Evolutionary conservation across 257 asterid genomes (phyloP), one percentile per base, ranked within the genome.

Genomic region (Nicotiana tomentosiformis): DNA sequence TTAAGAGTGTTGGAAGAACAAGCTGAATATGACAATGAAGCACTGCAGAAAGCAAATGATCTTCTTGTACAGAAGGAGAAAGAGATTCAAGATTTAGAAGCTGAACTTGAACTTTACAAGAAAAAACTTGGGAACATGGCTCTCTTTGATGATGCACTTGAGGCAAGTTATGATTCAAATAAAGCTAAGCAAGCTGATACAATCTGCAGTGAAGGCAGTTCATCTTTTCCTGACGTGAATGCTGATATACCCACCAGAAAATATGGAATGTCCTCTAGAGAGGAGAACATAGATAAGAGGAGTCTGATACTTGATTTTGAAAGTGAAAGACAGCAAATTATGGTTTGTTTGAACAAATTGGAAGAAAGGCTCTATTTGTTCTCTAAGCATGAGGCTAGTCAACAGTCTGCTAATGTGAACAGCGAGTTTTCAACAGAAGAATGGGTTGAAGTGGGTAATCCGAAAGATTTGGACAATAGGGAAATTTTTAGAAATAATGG

Each of bases 1-100:
- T 74, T 93, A 51, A 90, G 98, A 86, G 89, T 95, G 93, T 86
- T 92, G 92, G 98, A 95, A 83, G 98, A 93, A 84, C 97, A 93
- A 88, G 95, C 96, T 35, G 98, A 92, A 87, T 93, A 89, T 18
- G 97, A 95, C 43, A 88, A 66, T 14, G 98, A 95, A 86, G 97
- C 93, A 30, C 87, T 95, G 85, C 94, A 90, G 88, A 88, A 87
- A 16, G 90, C 96, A 62, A 92, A 84, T 26, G 89, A 89, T 53
- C 72, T 90, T 77, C 90, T 93, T 62, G 83, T 82, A 2, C 93
- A 87, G 90, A 95, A 87, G 88, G 96, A 95, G 85, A 89, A 86
- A 77, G 90, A 64, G 87, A 87, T 90, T 84, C 92, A 88, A 82
- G 82, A 85, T 66, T 86, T 91, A 18, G 92, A 89, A 86, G 81